Base-by-base conservation (phyloP, 345 rosid genomes). In the Alliaria petiolata region DNA sequence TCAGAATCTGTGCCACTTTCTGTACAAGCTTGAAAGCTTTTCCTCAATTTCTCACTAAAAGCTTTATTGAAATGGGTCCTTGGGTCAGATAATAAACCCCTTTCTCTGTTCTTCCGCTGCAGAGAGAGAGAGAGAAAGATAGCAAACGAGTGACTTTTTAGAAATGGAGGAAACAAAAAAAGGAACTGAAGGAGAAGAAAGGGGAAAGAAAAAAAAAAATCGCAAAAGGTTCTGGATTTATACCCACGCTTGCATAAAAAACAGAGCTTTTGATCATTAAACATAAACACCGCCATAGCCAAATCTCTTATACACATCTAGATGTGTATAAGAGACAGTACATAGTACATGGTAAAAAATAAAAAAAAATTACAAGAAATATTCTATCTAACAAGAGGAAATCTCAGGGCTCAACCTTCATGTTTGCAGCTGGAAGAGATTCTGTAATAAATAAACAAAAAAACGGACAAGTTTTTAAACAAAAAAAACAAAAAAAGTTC, bases 211-310 rank as follows among this genome's bases (percentile, higher is more conserved):
- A 66, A 4, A 56, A 38, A 55, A 59, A 66, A 4, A 71, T 60
- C 11, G 51, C 73, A 78, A 82, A 85, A 83, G 87, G 81, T 74
- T 75, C 81, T 78, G 86, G 81, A 81, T 90, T 85, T 87, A 88
- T 90, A 88, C 90, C 92, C 98, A 92, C 95, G 95, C 96, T 82
- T 92, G 93, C 98, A 87, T 90, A 1, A 85, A 92, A 93, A 87
- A 83, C 78, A 81, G 97, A 83, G 97, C 69, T 62, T 62, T 82
- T 86, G 93, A 88, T 90, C 95, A 88, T 93, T 93, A 81, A 85
- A 87, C 93, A 60, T 75, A 62, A 51, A 60, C 95, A 90, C 97
- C 88, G 88, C 88, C 86, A 81, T 88, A 75, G 90, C 85, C 62
- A n/a, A n/a, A n/a, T n/a, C n/a, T n/a, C n/a, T n/a, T n/a, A n/a